Base-by-base conservation (phyloP, 2,329 filamentous ascomycete genomes). In the Simplicillium aogashimaense region DNA sequence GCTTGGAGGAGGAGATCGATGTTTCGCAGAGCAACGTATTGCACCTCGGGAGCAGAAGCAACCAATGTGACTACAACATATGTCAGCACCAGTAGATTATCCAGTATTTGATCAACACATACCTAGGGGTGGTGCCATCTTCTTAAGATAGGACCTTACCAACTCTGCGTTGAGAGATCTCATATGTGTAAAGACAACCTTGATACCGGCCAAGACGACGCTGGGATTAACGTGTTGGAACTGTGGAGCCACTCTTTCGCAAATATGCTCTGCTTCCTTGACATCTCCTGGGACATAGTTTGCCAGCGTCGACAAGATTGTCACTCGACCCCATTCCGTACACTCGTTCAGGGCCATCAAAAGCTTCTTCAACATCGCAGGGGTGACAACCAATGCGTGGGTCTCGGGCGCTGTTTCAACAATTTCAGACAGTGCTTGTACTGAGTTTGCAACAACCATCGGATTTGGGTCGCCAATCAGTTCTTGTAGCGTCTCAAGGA, bases 151-250 rank as follows among this genome's bases (percentile, higher is more conserved):
- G 46, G 85, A 86, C 53, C 82, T 79, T 47, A 83, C 81, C 35
- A 88, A 66, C 43, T 95, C 87, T 1, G 78, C 70, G 50, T 79
- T 86, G 53, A 95, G 74, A 44, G 82, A 69, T 60, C 79, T 85
- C 89, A 97, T 97, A 60, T 98, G 92, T 46, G 94, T 78, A 58
- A 98, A 98, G 31, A 98, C 94, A 12, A 86, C 86, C 69, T 98
- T 98, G 53, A 98, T 89, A 15, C 92, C 92, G n/a, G 92, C 87
- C 47, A 98, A 67, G 15, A 98, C 92, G 13, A 98, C 92, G 57
- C 90, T 94, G 3, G 92, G 86, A 56, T 98, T 98, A 55, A 95
- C 90, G 56, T 98, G 92, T 65, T 98, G 92, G 60, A 98, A 98
- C 57, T 98, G 92, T 32, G 92, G 92, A 39, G 87, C 81, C 29